Percentiles rank a stretch among this genome's conserved stretches.
These are phyloP conservation scores for Claviceps paspali DNA, from an alignment of 2,329 filamentous ascomycete species.

Conservation along the genomic window DNA sequence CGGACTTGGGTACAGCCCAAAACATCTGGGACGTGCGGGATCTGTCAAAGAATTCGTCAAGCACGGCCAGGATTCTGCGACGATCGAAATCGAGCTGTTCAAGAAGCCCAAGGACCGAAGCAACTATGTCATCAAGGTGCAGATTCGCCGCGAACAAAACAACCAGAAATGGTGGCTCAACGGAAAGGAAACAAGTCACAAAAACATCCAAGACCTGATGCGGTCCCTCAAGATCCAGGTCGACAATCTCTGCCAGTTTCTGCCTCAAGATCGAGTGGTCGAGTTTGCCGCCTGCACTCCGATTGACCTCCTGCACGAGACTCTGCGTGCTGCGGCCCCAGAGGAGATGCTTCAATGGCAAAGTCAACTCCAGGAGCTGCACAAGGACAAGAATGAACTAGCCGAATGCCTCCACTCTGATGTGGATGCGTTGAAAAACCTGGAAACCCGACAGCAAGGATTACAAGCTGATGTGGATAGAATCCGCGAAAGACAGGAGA, in stretches of 20 bases:
- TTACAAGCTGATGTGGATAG: constrained; percentile 73
- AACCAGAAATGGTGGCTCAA: constrained; percentile 68
- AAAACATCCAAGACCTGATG: constrained; percentile 52
- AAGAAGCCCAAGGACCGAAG: constrained; percentile 37
- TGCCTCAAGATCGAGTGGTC: constrained; percentile 89
- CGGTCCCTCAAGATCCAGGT: constrained; percentile 75
- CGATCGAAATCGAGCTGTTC: constrained; percentile 82
- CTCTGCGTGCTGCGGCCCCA: constrained; percentile 74
- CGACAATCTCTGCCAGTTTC: constrained; percentile 93
- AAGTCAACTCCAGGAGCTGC: constrained; percentile 53
- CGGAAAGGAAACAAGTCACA: constrained; percentile 44
- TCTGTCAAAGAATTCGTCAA: constrained; percentile 86
- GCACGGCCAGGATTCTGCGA: constrained; percentile 61
- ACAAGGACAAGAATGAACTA: constrained; percentile 50
- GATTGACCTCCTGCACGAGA: constrained; percentile 69
- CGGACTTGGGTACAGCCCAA: constrained; percentile 70
- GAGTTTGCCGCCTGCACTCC: constrained; percentile 80
- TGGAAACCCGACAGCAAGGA: constrained; percentile 58
- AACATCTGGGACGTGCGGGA: constrained; percentile 72
- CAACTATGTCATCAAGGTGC: constrained; percentile 62
- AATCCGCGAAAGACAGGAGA: constrained; percentile 57
- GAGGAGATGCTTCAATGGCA: constrained; percentile 70
- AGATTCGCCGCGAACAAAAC: constrained; percentile 71
- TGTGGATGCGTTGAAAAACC: constrained; percentile 44
- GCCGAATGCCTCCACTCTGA: constrained; percentile 43